Base-by-base conservation (phyloP, 345 rosid genomes). In the Salix viminalis region DNA sequence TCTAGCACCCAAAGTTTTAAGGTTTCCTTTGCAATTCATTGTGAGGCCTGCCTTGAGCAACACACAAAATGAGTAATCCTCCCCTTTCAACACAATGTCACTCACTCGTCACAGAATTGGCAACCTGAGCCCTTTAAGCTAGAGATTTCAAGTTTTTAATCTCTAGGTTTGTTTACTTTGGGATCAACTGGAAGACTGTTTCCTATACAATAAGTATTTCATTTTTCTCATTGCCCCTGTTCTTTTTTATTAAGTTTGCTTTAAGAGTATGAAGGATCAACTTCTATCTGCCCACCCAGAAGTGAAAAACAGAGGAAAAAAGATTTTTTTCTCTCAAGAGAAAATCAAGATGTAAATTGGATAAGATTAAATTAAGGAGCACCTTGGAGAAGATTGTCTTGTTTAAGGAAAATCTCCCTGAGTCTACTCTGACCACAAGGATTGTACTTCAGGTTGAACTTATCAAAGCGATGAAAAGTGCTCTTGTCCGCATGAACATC, bases 351-450 rank as follows among this genome's bases (percentile, higher is more conserved):
- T 11, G 46, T 42, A 61, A 19, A 19, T n/a, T 10, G 65, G 32
- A 21, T 11, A 61, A 2, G 65, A 56, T 39, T 24, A 66, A 82
- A 60, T 54, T 18, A 76, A 60, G 28, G 23, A 21, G 73, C 85
- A 91, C 99, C 99, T 91, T 96, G 99, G 77, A 96, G 91, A 66
- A 96, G 97, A 86, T 96, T 96, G 73, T 96, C 99, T 83, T 96
- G 99, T 86, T 96, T 96, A 74, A 96, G 98, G 86, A 96, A 96
- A 79, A 96, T 96, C 82, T 96, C 99, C 88, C 99, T 88, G 41
- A 96, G 98, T 85, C 99, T 88, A 87, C 99, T 96, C 85, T 96
- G 99, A 74, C 99, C 99, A 74, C 99, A 96, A 32, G 99, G 99
- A 87, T 96, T 96, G 72, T 96, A 96, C 88, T 96, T 96, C 18